Base-by-base conservation (phyloP, 352 stramenopile genomes). In the Phytophthora ramorum region DNA sequence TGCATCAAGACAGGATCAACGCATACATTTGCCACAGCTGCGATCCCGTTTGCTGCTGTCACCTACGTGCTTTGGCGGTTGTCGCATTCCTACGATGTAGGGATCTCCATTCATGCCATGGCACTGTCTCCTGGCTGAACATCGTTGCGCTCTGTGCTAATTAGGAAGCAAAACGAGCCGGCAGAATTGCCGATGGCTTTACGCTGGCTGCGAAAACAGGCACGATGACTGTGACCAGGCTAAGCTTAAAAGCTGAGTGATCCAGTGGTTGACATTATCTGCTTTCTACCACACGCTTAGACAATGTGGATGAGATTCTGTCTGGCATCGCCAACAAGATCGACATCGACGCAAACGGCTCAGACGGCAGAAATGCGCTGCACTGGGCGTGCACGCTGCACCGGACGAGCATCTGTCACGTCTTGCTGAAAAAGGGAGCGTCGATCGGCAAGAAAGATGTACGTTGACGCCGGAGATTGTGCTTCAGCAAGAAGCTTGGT, bases 381-480 rank as follows among this genome's bases (percentile, higher is more conserved):
- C 86, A 95, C 66, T 95, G 86, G 84, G 84, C 83, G 8, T 92
- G 83, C 17, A 91, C 84, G 3, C 60, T 95, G 41, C 86, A 91
- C 47, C 79, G 86, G 26, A 85, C 81, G 7, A 91, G 81, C 30
- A 91, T 93, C 44, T 91, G 84, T 40, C 84, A 92, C 50, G 74
- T 95, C n/a, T 50, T 95, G 41, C 78, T 95, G 6, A 93, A 93
- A 61, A 93, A 95, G 66, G 84, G 84, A 48, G 84, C 86, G 4
- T 85, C 71, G 8, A 69, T 93, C 46, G 90, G 82, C 47, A 89
- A 83, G 68, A 91, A 92, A 75, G 87, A 93, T 51, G 83, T 92
- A 72, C 20, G 74, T 28, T 30, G 3, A 30, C 26, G 26, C 26
- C 4, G 26, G 26, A 30, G 2, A 13, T 34, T 12, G 28, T 34